These are phyloP conservation scores for Fibroporia radiculosa DNA, from an alignment of 768 basidiomycete genomes.

Conservation along the genomic window DNA sequence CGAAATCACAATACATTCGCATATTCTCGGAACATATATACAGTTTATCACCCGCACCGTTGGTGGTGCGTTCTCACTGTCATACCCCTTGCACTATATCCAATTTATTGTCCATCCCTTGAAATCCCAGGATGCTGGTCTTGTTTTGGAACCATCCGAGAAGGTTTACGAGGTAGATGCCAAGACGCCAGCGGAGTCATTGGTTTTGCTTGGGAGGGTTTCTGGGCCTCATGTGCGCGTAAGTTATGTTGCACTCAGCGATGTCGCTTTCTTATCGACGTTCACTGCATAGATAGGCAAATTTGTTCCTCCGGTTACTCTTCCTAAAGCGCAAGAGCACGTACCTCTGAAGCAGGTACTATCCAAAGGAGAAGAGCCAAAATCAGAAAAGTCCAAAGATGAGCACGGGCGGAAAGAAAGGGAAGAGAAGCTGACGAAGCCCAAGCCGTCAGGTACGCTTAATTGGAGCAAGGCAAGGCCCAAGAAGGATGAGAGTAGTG, in stretches of 20 bases:
- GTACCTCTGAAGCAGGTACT: conserved; percentile 3
- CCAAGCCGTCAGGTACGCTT: conserved; percentile 40
- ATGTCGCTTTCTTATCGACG: background rate
- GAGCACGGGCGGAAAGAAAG: conserved; percentile 10
- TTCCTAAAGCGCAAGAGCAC: conserved; percentile 7
- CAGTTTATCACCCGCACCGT: conserved; percentile 56
- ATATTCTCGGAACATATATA: conserved; percentile 61
- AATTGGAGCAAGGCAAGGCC: conserved; percentile 56
- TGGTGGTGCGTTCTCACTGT: conserved; percentile 37
- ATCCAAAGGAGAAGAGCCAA: background rate
- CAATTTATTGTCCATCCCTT: background rate
- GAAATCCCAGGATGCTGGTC: conserved; percentile 33
- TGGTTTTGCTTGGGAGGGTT: conserved; percentile 18
- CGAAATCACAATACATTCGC: conserved; percentile 43
- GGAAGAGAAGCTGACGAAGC: conserved; percentile 22
- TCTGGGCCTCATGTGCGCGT: conserved; percentile 22
- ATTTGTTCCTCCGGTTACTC: conserved; percentile 7
- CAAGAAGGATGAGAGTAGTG: conserved; percentile 34
- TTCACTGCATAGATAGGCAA: conserved; percentile 13
- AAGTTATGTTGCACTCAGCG: background rate
- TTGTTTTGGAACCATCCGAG: conserved; percentile 29
- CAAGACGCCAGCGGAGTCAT: conserved; percentile 14
- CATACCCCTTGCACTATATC: background rate
- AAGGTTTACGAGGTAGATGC: conserved; percentile 28
- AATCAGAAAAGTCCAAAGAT: background rate